Base-by-base conservation (phyloP, 2,329 filamentous ascomycete species). In the Colletotrichum orchidophilum region DNA sequence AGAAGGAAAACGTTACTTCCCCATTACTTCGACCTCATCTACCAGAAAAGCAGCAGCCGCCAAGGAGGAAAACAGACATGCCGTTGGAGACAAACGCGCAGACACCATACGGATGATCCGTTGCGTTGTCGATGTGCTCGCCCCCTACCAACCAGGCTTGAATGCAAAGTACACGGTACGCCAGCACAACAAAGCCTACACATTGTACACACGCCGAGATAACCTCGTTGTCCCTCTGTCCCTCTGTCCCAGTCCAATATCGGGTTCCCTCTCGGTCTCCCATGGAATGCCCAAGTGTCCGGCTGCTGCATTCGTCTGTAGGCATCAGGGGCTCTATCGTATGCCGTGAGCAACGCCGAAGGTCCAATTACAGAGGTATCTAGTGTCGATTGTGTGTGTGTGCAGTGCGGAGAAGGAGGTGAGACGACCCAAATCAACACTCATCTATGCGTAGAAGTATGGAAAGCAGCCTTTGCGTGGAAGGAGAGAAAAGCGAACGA, bases 381-480 rank as follows among this genome's bases (percentile, higher is more conserved):
- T 68, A 49, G 65, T 67, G 68, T 63, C 52, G 64, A 63, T 60
- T 53, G 39, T 46, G 62, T 72, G 59, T 54, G 66, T 70, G 66
- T 65, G 70, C 58, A 50, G 59, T 55, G 63, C 39, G 65, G 15
- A 68, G 64, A 58, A 49, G 60, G 29, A 72, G 59, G 66, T 60
- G 66, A 42, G 53, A 54, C 66, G 60, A 72, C 42, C 66, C 70
- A 70, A 72, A 72, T 61, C 60, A 72, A 72, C 70, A 70, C 70
- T 72, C 70, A 60, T 72, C 70, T 72, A 72, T 73, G 63, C 71
- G 61, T 63, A 72, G 63, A 73, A 73, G 68, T 64, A 74, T 69
- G 72, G 58, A 72, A 74, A 65, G 59, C 65, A 65, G 66, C 53
- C 59, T 67, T 31, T 35, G 33, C 29, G 31, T 46, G 57, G 59